Evolutionary conservation across 768 basidiomycete species (phyloP).

Genomic region (Trametes sanguinea): DNA sequence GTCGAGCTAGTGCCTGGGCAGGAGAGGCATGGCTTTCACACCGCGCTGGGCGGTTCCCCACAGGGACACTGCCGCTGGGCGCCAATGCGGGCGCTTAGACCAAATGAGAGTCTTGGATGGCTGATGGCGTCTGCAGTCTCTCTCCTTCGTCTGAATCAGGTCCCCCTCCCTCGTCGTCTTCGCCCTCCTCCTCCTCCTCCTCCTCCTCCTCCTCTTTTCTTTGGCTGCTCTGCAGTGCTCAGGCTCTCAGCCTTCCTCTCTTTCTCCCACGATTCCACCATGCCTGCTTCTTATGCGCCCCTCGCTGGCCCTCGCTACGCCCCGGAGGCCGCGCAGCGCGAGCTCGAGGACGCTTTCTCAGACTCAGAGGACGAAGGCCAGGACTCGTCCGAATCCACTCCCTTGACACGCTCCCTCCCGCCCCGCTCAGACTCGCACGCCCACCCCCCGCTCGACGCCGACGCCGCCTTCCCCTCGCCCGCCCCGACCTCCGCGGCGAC

Average conservation of each 20-base stretch:
- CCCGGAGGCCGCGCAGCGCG: conserved; percentile 50
- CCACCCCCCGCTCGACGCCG: conserved; percentile 32
- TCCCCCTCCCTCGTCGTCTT: not conserved
- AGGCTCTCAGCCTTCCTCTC: not conserved
- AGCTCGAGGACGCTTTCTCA: conserved; percentile 75
- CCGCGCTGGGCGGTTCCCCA: not conserved
- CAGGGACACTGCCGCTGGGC: not conserved
- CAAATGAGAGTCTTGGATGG: no score
- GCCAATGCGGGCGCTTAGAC: not conserved
- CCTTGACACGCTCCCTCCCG: conserved; percentile 35
- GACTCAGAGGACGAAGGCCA: conserved; percentile 49
- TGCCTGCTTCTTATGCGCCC: conserved; percentile 55
- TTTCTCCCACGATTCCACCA: conserved; percentile 27
- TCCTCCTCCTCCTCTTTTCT: not conserved
- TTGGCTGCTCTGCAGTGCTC: not conserved
- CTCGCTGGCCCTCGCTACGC: conserved; percentile 49
- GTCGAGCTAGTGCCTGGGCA: not conserved
- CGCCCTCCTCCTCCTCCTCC: not conserved
- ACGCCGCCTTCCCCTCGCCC: conserved; percentile 26
- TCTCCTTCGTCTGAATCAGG: no score
- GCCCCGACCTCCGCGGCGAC: conserved; percentile 20
- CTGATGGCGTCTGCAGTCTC: no score
- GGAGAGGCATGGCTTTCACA: not conserved
- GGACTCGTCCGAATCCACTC: conserved; percentile 50
- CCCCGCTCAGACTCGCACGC: conserved; percentile 23